Conservation (phyloP, 2,329 filamentous ascomycete species). For the Clonostachys byssicola region DNA sequence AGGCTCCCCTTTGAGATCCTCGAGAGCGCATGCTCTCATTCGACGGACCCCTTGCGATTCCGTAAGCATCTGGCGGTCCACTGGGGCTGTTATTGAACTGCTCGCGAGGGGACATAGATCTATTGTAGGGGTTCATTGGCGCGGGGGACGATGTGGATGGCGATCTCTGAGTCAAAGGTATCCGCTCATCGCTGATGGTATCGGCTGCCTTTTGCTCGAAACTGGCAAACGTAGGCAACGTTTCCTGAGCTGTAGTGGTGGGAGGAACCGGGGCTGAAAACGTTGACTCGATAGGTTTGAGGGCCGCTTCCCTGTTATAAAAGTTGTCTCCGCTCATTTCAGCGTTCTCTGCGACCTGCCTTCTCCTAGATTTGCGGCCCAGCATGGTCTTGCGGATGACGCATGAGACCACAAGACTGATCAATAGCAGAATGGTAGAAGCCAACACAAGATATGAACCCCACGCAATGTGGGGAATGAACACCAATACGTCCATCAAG, state of each 20-base stretch:
- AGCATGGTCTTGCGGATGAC: slow-evolving; percentile 92
- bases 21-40: slow-evolving; percentile 5
- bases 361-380: slow-evolving; percentile 87
- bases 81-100: slow-evolving; percentile 60
- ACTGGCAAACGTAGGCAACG: slow-evolving; percentile 53
- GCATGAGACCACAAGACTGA: slow-evolving; percentile 82
- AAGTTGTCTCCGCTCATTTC: slow-evolving; percentile 97
- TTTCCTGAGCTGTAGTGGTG: slow-evolving; percentile 31
- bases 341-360: slow-evolving; percentile 86
- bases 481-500: slow-evolving; percentile 88
- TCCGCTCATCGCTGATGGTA: slow-evolving; percentile 62
- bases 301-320: slow-evolving; percentile 66
- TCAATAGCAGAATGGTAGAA: slow-evolving; percentile 78
- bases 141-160: slow-evolving; percentile 2
- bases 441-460: slow-evolving; percentile 91
- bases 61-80: slow-evolving; percentile 38
- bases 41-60: slow-evolving; percentile 39
- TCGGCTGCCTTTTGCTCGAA: slow-evolving; percentile 65
- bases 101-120: slow-evolving; percentile 43
- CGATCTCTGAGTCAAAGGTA: slow-evolving; percentile 58
- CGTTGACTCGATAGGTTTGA: slow-evolving; percentile 32
- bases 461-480: slow-evolving; percentile 91
- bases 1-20: slow-evolving; percentile 1
- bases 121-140: slow-evolving; percentile 3
- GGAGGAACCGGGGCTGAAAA: slow-evolving; percentile 25